Percentiles rank a stretch among this genome's conserved stretches.
phyloP scores from a whole-genome alignment of 768 basidiomycete species.

The Neoboletus magnificus region DNA sequence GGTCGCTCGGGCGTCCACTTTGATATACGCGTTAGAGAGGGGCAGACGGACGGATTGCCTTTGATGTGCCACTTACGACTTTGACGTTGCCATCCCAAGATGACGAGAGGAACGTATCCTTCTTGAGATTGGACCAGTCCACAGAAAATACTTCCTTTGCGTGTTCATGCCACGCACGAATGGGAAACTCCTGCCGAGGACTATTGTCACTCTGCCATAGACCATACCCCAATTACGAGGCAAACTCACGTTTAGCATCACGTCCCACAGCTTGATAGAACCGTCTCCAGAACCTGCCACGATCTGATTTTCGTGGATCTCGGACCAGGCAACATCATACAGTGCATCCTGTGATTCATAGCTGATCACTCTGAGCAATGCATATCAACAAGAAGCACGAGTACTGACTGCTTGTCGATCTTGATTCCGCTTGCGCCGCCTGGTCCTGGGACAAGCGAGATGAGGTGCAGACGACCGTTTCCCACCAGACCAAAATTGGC shows the following conservation, averaged over 20 bases:
- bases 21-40: background rate
- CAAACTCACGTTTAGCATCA: slow-evolving; percentile 69
- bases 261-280: slow-evolving; percentile 86
- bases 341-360: slow-evolving; percentile 89
- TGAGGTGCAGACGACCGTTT: slow-evolving; percentile 82
- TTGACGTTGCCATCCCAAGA: slow-evolving; percentile 94
- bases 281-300: slow-evolving; percentile 89
- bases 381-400: background rate
- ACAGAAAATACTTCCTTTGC: slow-evolving; percentile 88
- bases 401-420: slow-evolving; percentile 67
- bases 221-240: background rate
- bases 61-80: slow-evolving; percentile 52
- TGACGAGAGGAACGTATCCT: slow-evolving; percentile 81
- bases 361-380: slow-evolving; percentile 37
- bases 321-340: slow-evolving; percentile 93
- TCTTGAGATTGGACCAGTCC: slow-evolving; percentile 94
- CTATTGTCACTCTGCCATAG: slow-evolving; percentile 32
- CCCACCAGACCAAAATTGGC: slow-evolving; percentile 96
- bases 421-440: slow-evolving; percentile 42
- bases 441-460: slow-evolving; percentile 49
- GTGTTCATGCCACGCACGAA: slow-evolving; percentile 93
- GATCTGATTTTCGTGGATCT: slow-evolving; percentile 91
- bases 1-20: slow-evolving; percentile 88
- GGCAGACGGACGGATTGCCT: background rate
- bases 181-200: slow-evolving; percentile 70